Conservation (phyloP, 257 asterid genomes). For the Parsonsia alboflavescens region DNA sequence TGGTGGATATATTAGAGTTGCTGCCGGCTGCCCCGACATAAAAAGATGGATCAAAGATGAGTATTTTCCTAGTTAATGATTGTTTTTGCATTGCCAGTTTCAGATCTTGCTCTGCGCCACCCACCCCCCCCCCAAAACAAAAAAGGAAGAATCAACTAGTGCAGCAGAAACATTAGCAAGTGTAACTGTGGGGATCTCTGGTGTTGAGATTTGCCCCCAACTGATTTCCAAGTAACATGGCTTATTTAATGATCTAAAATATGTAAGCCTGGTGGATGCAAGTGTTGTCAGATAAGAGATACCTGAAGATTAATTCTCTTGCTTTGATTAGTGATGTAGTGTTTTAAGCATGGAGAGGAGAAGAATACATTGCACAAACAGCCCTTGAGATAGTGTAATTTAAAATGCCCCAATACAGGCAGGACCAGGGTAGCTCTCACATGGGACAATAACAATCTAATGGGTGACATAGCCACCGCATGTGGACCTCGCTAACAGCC, state of each 20-base stretch:
- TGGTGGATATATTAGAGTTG: neutral
- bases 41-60: neutral
- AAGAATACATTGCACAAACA: neutral
- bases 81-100: neutral
- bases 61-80: neutral
- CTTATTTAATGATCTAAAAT: slow-evolving; percentile 9
- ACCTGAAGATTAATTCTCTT: neutral
- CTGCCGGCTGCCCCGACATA: neutral
- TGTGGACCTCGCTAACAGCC: slow-evolving; percentile 16
- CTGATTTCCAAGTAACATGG: slow-evolving; percentile 9
- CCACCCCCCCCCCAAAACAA: no score
- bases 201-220: neutral
- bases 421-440: slow-evolving; percentile 18
- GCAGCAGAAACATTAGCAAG: neutral
- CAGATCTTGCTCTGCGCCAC: neutral
- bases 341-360: neutral
- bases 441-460: slow-evolving; percentile 13
- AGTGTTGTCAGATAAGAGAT: slow-evolving; percentile 4
- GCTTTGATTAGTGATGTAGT: neutral
- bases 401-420: slow-evolving; percentile 5
- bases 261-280: neutral
- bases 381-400: neutral
- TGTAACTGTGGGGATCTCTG: neutral
- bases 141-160: neutral
- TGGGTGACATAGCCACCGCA: slow-evolving; percentile 13